Conservation (phyloP, 345 rosid species). For the Syzygium grande region DNA sequence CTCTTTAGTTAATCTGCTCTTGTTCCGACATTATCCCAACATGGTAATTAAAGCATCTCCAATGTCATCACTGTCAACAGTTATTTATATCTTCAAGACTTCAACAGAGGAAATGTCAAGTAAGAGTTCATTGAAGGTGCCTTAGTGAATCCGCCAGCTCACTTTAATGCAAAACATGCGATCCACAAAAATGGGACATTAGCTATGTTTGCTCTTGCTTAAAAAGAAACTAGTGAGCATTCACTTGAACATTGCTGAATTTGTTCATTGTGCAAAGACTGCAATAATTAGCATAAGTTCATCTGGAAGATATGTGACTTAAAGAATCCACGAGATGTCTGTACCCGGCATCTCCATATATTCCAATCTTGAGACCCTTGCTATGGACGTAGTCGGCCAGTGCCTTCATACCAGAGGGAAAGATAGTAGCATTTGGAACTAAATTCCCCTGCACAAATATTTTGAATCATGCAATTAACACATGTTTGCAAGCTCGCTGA, state of each 20-base stretch:
- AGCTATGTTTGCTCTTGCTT: neutral
- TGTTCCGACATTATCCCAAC: neutral
- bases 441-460: constrained; percentile 23
- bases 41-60: neutral
- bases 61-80: neutral
- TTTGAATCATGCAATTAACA: neutral
- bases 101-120: neutral
- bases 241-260: neutral
- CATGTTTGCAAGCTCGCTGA: neutral
- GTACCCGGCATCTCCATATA: constrained; percentile 40
- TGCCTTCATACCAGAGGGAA: constrained; percentile 35
- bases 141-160: neutral
- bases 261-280: neutral
- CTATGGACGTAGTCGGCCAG: constrained; percentile 28
- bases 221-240: neutral
- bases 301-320: neutral
- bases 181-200: neutral
- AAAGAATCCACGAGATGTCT: neutral
- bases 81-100: neutral
- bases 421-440: constrained; percentile 16
- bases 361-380: constrained; percentile 38
- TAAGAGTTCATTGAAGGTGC: neutral
- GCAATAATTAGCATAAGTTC: neutral
- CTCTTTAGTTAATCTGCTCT: neutral
- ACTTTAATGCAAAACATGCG: neutral